These are phyloP conservation scores for Irpex sp. DNA, from an alignment of 1,284 basidiomycete genomes.

Conservation along the genomic window DNA sequence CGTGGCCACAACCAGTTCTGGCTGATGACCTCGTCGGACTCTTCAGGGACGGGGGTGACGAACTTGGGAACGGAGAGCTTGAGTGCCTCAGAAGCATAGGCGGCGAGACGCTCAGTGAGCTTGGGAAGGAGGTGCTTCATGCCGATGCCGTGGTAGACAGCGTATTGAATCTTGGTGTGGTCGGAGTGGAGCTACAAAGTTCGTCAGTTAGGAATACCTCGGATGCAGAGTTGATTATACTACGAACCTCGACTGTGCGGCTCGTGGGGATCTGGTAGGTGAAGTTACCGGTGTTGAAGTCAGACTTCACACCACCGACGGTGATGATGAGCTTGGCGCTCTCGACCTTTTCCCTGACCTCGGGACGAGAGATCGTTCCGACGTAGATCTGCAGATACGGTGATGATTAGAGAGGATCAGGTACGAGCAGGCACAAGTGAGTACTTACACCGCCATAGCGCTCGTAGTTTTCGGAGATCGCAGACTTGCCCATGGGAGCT, in stretches of 20 bases:
- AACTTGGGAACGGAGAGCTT: constrained; percentile 49
- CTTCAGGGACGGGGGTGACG: constrained; percentile 42
- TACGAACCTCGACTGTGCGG: constrained; percentile 58
- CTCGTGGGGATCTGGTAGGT: constrained; percentile 65
- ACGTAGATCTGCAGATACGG: constrained; percentile 67
- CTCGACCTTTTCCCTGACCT: constrained; percentile 75
- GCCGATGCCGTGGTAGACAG: constrained; percentile 57
- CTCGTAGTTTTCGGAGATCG: constrained; percentile 74
- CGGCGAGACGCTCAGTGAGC: constrained; percentile 52
- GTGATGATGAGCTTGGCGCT: constrained; percentile 81
- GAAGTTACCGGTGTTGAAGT: constrained; percentile 91
- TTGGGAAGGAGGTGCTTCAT: constrained; percentile 74
- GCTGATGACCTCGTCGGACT: constrained; percentile 52
- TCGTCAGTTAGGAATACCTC: constrained; percentile 4
- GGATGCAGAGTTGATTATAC: background rate
- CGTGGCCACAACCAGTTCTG: constrained; percentile 89
- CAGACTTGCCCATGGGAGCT: constrained; percentile 89
- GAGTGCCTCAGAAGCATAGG: constrained; percentile 35
- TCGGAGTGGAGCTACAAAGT: constrained; percentile 74
- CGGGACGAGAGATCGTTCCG: constrained; percentile 74
- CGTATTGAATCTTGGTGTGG: constrained; percentile 67
- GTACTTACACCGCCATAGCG: constrained; percentile 84
- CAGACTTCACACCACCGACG: constrained; percentile 77
- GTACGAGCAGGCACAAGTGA: constrained; percentile 2
- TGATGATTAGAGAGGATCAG: background rate